These are phyloP conservation scores for Neonectria ditissima DNA, from an alignment of 2,329 filamentous ascomycete genomes.

Conservation along the genomic window DNA sequence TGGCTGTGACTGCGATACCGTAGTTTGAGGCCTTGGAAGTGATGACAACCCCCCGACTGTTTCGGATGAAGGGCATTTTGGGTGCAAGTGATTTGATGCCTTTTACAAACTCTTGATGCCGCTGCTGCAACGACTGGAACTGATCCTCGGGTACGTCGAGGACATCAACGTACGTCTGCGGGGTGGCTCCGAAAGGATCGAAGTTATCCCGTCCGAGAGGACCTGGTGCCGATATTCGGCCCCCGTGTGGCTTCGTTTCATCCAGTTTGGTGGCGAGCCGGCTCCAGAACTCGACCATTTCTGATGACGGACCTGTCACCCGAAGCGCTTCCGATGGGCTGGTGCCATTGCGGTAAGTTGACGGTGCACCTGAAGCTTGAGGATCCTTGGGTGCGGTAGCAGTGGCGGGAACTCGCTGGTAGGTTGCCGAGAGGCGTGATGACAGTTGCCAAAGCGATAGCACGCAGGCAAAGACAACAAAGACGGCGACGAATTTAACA, in stretches of 20 bases:
- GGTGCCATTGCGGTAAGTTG: background rate
- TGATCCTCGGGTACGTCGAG: conserved; percentile 26
- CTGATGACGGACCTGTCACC: conserved; percentile 26
- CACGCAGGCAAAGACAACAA: conserved; percentile 29
- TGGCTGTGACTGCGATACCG: conserved; percentile 37
- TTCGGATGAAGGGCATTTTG: conserved; percentile 24
- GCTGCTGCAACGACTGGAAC: conserved; percentile 30
- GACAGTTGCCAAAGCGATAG: conserved; percentile 39
- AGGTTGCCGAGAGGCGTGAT: conserved; percentile 25
- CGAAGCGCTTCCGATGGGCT: background rate
- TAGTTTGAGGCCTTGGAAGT: conserved; percentile 32
- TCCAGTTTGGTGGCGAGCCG: conserved; percentile 23
- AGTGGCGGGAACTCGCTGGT: conserved; percentile 26
- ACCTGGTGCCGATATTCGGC: conserved; percentile 22
- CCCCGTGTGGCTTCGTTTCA: conserved; percentile 30
- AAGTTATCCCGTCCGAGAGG: conserved; percentile 33
- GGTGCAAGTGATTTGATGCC: conserved; percentile 28
- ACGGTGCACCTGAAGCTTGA: background rate
- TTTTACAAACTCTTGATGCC: conserved; percentile 31
- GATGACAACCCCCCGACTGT: conserved; percentile 37
- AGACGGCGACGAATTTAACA: conserved; percentile 24
- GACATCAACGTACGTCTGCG: conserved; percentile 29
- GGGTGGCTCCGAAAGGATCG: conserved; percentile 24
- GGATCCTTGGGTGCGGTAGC: background rate
- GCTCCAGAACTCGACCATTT: conserved; percentile 36